Evolutionary conservation across 2,329 filamentous ascomycete species (phyloP), one percentile per base, ranked within the genome.

Genomic region (Septoria linicola): DNA sequence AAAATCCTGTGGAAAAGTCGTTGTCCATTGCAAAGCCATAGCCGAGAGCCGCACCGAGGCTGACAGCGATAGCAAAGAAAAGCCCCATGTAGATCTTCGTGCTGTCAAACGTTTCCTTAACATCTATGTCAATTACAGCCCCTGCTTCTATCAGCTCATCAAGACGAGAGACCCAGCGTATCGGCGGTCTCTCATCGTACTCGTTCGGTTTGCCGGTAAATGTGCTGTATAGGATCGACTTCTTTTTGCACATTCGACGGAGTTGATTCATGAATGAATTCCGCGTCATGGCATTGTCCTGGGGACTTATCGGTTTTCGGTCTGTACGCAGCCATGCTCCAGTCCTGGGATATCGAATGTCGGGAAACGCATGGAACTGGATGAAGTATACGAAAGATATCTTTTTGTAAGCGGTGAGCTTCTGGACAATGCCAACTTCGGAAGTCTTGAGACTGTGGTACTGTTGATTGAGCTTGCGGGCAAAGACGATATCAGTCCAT

Each of bases 1-100:
- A 59, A 30, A 59, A 59, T 3, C 56, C 56, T 10, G 56, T 59
- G 1, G 53, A 54, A 31, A 59, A 59, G 30, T 59, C 56, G 4
- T 45, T 34, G 8, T 57, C 47, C 47, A 44, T 54, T 2, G 42
- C 50, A n/a, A 59, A 54, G 4, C 56, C 56, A 51, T 59, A 59
- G 4, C 42, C 53, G 10, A 59, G 31, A 1, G 53, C 56, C 6
- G 43, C 51, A 5, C 47, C 53, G 19, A 59, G 41, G 37, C 56
- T 59, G 30, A 52, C 1, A 2, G 53, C 31, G 3, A 59, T 41
- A 7, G 54, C 56, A 4, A 59, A n/a, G 3, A 56, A 31, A n/a
- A 59, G 30, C 11, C 47, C 56, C 23, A 54, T 39, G 30, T 57
- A 59, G 36, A 59, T 57, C 31, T 51, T 57, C 23, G 20, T 37